phyloP scores from a whole-genome alignment of 176 grass and related monocot species.

The Miscanthus lutarioriparius region DNA sequence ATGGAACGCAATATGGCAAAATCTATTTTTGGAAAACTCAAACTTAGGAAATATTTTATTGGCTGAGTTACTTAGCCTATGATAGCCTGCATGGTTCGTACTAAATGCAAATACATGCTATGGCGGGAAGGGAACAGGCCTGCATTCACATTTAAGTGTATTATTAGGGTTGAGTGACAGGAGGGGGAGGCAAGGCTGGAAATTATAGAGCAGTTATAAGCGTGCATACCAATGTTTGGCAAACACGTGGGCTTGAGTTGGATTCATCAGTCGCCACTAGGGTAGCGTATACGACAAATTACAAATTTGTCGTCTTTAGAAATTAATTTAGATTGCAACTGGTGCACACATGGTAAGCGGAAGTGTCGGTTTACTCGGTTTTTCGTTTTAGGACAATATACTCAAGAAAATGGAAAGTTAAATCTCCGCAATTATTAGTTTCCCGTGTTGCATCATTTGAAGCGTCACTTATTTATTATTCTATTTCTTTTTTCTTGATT shows the following conservation, averaged over 20 bases:
- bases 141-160: not conserved
- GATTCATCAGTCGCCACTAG: slow-evolving; percentile 11
- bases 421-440: not conserved
- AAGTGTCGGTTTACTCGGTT: not conserved
- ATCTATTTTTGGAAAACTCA: not conserved
- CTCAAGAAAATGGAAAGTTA: not conserved
- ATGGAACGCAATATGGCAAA: not conserved
- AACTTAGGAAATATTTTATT: not conserved
- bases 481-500: not conserved
- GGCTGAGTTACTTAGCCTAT: not conserved
- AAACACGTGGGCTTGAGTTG: not conserved
- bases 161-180: slow-evolving; percentile 9
- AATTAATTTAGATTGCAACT: slow-evolving; percentile 9
- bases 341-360: not conserved
- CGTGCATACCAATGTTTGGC: not conserved
- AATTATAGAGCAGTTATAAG: not conserved
- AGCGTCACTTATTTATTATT: not conserved
- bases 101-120: not conserved
- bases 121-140: not conserved
- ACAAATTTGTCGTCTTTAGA: not conserved
- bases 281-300: slow-evolving; percentile 9
- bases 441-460: not conserved
- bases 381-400: not conserved
- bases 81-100: not conserved
- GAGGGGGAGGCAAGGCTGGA: not conserved